Evolutionary conservation across 108 stramenopile genomes (phyloP).

Genomic region (Parmales sp.): DNA sequence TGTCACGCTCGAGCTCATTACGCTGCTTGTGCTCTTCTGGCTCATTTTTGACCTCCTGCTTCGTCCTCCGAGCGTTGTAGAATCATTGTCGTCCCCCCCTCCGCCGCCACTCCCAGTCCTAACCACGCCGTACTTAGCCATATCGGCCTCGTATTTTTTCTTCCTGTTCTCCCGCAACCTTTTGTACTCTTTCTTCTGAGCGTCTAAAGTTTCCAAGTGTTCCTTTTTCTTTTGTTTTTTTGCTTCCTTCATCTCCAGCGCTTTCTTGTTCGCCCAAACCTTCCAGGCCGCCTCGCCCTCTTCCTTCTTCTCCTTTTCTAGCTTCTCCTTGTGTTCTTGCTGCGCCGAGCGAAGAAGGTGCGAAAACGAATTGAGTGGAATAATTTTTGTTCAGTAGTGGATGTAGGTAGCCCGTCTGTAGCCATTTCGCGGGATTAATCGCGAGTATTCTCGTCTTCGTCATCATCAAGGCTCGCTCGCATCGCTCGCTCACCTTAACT

Average conservation of each 20-base stretch:
- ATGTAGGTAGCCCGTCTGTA: too few relatives aligned
- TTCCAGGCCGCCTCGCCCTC: conserved; percentile 8
- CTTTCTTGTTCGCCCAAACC: neutral
- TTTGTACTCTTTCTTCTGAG: neutral
- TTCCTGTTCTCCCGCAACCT: neutral
- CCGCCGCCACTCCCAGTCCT: neutral
- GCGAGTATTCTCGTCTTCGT: too few relatives aligned
- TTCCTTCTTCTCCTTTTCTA: neutral
- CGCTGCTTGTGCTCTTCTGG: neutral
- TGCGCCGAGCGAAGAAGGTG: too few relatives aligned
- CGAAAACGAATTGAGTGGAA: too few relatives aligned
- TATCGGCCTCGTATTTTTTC: neutral
- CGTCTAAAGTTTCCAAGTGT: neutral
- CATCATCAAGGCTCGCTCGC: too few relatives aligned
- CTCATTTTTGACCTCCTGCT: neutral
- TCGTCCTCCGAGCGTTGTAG: neutral
- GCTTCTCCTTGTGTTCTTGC: neutral
- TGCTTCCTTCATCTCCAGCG: conserved; percentile 2
- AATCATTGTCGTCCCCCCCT: neutral
- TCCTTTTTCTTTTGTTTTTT: neutral
- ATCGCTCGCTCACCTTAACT: neutral
- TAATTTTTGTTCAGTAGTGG: too few relatives aligned
- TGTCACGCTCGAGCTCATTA: neutral
- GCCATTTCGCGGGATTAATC: too few relatives aligned
- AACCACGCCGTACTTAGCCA: neutral